Base-by-base conservation (phyloP, 495 filamentous ascomycete species). In the Trypethelium eluteriae region DNA sequence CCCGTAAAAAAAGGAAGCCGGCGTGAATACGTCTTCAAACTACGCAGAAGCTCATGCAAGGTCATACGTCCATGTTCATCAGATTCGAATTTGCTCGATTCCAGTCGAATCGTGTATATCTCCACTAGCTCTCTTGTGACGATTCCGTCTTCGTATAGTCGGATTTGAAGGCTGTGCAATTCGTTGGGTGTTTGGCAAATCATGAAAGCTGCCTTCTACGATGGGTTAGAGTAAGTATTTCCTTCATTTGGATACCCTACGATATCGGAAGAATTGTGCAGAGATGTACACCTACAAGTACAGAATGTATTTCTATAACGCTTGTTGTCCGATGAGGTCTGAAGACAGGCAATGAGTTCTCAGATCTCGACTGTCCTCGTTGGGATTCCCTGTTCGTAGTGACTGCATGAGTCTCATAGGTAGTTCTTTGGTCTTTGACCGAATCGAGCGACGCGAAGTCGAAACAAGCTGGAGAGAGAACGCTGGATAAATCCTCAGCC, bases 61-160 rank as follows among this genome's bases (percentile, higher is more conserved):
- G 53, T 14, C 53, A 36, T 59, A 6, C 7, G 53, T 14, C 36
- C 25, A 14, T 59, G 7, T 59, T 59, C 18, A 59, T 32, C 11
- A 3, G 18, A 35, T 59, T 25, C 53, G 53, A 32, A 7, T 14
- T 59, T 59, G 6, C 36, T 59, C 6, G 32, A 14, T 36, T 59
- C 53, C 5, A 59, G 53, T 36, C 32, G 53, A 36, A 59, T 36
- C 3, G n/a, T 59, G 18, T 59, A 32, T 7, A 59, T 36, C 18
- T 59, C 53, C 4, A 59, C 53, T 32, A 59, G 32, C 53, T 59
- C 53, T 36, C 32, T 59, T 59, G 53, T 36, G 7, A 36, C 53
- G 18, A 36, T 36, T 2, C 5, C 25, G 7, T 59, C 53, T 36
- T 34, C 53, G 53, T 59, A 59, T 6, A 59, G 34, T 18, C 36